Evolutionary conservation across 352 stramenopile species (phyloP).

Genomic region (Globisporangium mamillatum): DNA sequence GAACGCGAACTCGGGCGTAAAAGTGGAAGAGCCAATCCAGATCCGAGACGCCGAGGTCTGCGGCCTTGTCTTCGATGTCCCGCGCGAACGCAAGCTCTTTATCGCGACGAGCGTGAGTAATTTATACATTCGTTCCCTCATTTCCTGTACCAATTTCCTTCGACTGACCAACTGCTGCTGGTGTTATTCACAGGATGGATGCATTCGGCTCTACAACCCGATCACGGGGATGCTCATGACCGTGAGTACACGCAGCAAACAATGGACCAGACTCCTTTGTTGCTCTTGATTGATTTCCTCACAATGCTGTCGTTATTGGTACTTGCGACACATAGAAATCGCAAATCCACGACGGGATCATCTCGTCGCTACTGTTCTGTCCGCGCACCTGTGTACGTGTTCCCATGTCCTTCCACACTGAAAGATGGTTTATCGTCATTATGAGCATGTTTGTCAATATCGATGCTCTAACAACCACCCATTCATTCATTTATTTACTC

Average conservation of each 20-base stretch:
- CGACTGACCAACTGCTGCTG: neutral
- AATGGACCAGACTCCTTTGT: neutral
- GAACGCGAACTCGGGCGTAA: conserved; percentile 58
- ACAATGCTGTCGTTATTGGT: neutral
- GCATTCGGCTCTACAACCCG: conserved; percentile 66
- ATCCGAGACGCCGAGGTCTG: conserved; percentile 56
- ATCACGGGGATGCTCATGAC: conserved; percentile 52
- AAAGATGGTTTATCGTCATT: neutral
- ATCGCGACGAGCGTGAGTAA: conserved; percentile 58
- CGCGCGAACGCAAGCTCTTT: conserved; percentile 66
- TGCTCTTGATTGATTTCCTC: neutral
- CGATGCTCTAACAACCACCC: neutral
- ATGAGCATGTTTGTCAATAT: too few relatives aligned
- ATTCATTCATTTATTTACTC: neutral
- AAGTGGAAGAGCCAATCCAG: conserved; percentile 48
- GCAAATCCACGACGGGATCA: conserved; percentile 47
- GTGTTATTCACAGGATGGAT: conserved; percentile 37
- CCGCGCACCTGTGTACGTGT: conserved; percentile 44
- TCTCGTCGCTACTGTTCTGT: conserved; percentile 64
- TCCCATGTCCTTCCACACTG: neutral
- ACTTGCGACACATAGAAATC: conserved; percentile 30
- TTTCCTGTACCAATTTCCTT: neutral
- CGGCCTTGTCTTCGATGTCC: conserved; percentile 53
- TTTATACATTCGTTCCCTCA: neutral
- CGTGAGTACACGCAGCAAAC: conserved; percentile 21